A percentile compares a stretch with the other conserved stretches of the same genome.
Conservation (phyloP, 768 basidiomycete species). For the Leccinum ochraceum region DNA sequence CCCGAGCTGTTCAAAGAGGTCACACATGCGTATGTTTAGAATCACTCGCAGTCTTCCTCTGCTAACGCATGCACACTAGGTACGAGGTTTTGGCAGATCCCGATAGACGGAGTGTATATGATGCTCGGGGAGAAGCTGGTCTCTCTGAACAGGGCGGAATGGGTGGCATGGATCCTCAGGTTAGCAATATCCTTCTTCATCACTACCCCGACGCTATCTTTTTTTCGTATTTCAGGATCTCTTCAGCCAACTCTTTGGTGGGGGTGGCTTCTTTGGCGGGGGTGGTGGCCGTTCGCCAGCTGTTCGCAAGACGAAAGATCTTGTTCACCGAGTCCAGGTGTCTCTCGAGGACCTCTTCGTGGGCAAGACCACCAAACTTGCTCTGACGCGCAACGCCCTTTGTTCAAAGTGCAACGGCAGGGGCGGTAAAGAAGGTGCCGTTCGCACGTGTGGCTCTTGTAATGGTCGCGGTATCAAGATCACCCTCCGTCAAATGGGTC, state of each 20-base stretch:
- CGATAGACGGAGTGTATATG: constrained; percentile 80
- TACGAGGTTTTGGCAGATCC: constrained; percentile 93
- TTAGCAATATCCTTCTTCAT: constrained; percentile 34
- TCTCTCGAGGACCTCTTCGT: constrained; percentile 99
- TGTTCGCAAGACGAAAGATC: constrained; percentile 94
- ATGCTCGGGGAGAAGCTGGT: constrained; percentile 91
- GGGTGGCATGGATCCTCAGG: constrained; percentile 97
- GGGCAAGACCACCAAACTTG: constrained; percentile 97
- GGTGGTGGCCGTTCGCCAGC: constrained; percentile 62
- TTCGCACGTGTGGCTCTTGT: constrained; percentile 75
- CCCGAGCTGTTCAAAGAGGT: constrained; percentile 98
- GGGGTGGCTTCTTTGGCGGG: constrained; percentile 77
- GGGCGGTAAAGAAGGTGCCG: constrained; percentile 97
- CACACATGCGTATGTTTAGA: constrained; percentile 78
- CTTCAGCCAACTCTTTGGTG: constrained; percentile 95
- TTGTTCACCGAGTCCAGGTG: constrained; percentile 94
- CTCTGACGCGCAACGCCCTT: constrained; percentile 92
- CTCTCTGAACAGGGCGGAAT: constrained; percentile 83
- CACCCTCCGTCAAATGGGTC: constrained; percentile 95
- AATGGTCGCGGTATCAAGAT: constrained; percentile 89
- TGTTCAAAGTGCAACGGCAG: constrained; percentile 94
- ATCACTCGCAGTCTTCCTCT: background rate
- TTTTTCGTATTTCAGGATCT: constrained; percentile 62
- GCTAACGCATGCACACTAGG: constrained; percentile 40
- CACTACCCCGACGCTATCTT: background rate